Evolutionary conservation across 352 stramenopile genomes (phyloP), one percentile per base, ranked within the genome.

Genomic region (Phytophthora rubi): DNA sequence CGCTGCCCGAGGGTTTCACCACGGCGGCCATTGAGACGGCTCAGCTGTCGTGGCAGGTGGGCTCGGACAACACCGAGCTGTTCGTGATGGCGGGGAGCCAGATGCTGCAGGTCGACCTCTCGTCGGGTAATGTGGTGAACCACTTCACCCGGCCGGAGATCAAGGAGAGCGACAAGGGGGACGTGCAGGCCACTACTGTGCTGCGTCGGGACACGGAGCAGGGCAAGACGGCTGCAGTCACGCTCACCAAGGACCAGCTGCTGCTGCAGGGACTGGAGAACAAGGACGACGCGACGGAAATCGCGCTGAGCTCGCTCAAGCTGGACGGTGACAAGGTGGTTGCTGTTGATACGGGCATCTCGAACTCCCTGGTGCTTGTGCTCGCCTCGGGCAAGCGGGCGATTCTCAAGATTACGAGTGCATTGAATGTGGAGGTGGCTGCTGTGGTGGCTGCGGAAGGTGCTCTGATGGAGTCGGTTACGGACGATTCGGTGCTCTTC

Each of bases 381-480:
- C 62, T 93, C 30, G 62, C 72, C 1, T 89, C 77, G 13, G 85
- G 83, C n/a, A 85, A 89, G 73, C 82, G 79, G 32, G 80, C 83
- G 39, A 86, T 90, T 51, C 30, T 83, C 6, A 88, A 83, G 39
- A 76, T 94, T 28, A 68, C 79, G 42, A 47, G 59, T 6, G 72
- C 70, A 35, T 55, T 92, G 35, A 59, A 58, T 7, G 57, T 89
- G 15, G 56, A 87, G 37, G 71, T 89, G 7, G 62, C 69, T 53
- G 67, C 75, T 12, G 59, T 88, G 16, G 62, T 94, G 15, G 59
- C 71, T 10, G 68, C 68, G 30, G 75, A 71, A 32, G 85, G 85
- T 53, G 55, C 71, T 33, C 42, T 94, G 9, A 70, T 81, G 53
- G 81, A 87, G 59, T 92, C 87, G 15, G 55, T 83, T 28, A 90